Conservation (phyloP, 306 rosid species). For the Cucurbita argyrosperma region DNA sequence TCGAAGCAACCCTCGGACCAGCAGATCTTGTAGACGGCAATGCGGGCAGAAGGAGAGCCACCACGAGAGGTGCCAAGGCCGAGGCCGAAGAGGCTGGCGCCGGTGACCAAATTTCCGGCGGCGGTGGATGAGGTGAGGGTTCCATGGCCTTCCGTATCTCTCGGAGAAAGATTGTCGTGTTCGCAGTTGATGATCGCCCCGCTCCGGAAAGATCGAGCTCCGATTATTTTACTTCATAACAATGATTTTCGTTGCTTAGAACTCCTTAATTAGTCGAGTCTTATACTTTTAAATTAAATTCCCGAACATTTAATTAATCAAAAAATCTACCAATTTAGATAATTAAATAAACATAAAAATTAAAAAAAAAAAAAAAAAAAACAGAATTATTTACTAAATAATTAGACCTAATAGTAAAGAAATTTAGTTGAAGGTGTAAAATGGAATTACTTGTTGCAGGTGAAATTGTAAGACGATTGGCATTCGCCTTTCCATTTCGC, state of each 20-base stretch:
- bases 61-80: constrained; percentile 37
- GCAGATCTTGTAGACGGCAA: constrained; percentile 42
- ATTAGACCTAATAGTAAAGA: not conserved
- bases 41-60: constrained; percentile 32
- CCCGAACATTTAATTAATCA: too few species aligned
- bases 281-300: too few species aligned
- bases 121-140: constrained; percentile 38
- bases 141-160: constrained; percentile 37
- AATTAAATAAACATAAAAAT: too few species aligned
- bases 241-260: not conserved
- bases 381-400: too few species aligned
- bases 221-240: constrained; percentile 30
- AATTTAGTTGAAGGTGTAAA: not conserved
- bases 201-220: constrained; percentile 22
- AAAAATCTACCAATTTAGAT: too few species aligned
- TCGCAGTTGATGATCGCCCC: not conserved
- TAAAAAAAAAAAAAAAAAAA: too few species aligned
- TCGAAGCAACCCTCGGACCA: constrained; percentile 18
- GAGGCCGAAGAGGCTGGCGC: constrained; percentile 24
- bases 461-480: constrained; percentile 12
- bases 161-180: constrained; percentile 13
- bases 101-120: constrained; percentile 19
- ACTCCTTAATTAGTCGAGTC: too few species aligned
- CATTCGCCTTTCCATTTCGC: constrained; percentile 24
- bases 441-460: constrained; percentile 18